Base-by-base conservation (phyloP, 768 basidiomycete genomes). In the Psilocybe cubensis region DNA sequence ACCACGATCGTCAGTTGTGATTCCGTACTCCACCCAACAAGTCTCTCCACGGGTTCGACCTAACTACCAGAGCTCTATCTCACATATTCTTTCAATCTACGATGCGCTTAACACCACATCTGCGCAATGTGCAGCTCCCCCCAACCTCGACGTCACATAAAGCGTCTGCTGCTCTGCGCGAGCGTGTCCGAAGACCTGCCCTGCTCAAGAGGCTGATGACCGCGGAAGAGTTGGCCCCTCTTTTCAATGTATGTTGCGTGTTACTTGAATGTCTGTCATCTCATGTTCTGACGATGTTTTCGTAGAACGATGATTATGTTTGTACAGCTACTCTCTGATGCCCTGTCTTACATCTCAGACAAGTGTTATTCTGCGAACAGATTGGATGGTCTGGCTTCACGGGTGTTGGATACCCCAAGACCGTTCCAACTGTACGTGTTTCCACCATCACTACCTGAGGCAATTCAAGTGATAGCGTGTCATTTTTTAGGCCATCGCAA, bases 371-470 rank as follows among this genome's bases (percentile, higher is more conserved):
- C 7, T n/a, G n/a, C n/a, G n/a, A 18, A 29, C 65, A 81, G 79
- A 80, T 81, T 58, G 80, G 79, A 29, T 81, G 78, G 76, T 79
- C 78, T 35, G 80, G 79, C 3, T 81, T 80, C 61, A 81, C 79
- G 20, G 80, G 80, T 21, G 80, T 81, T 9, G 80, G 80, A 12
- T 81, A 81, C 60, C 80, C 80, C 23, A 80, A 81, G 59, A 67
- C 66, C 3, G 72, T 78, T 23, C 80, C 79, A 17, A 74, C 77
- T 0, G 78, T 78, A 45, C 28, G 47, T 53, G 41, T 24, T 25
- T 42, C 27, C 31, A 31, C 10, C 31, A 24, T 14, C 23, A 10
- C 7, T 45, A 43, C n/a, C n/a, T n/a, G n/a, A n/a, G n/a, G n/a
- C n/a, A n/a, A n/a, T n/a, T n/a, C n/a, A n/a, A n/a, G n/a, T n/a